Percentiles rank a stretch among this genome's conserved stretches.
Conservation (phyloP, 2,329 filamentous ascomycete genomes). For the Fusarium sp. region DNA sequence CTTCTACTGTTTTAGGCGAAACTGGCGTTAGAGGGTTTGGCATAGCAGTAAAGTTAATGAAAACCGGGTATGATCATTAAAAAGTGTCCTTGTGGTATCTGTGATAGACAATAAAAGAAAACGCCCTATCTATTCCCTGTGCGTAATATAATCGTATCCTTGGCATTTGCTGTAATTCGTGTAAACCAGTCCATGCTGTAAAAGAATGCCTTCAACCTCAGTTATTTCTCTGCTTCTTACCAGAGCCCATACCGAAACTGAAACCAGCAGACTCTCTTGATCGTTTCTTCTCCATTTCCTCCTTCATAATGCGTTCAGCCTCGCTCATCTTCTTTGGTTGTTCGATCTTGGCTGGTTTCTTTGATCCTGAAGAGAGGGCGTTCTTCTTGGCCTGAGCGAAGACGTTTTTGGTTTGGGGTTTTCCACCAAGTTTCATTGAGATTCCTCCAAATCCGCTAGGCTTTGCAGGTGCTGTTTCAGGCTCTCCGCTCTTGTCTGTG, state of each 20-base stretch:
- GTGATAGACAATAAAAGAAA: slow-evolving; percentile 40
- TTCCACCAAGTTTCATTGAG: slow-evolving; percentile 74
- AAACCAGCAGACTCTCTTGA: slow-evolving; percentile 62
- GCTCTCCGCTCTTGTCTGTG: slow-evolving; percentile 18
- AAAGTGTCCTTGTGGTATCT: slow-evolving; percentile 49
- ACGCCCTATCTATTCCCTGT: slow-evolving; percentile 30
- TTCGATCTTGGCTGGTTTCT: slow-evolving; percentile 70
- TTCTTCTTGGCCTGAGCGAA: slow-evolving; percentile 78
- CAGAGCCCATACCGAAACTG: slow-evolving; percentile 59
- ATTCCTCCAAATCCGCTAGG: slow-evolving; percentile 56
- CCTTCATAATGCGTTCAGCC: slow-evolving; percentile 89
- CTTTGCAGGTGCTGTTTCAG: slow-evolving; percentile 47
- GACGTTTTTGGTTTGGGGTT: slow-evolving; percentile 80
- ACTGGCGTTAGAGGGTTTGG: slow-evolving; percentile 49
- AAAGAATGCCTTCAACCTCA: slow-evolving; percentile 15
- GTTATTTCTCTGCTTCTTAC: slow-evolving; percentile 64
- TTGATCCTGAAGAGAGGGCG: slow-evolving; percentile 68
- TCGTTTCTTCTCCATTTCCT: slow-evolving; percentile 80
- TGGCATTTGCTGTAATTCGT: neutral
- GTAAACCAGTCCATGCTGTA: neutral
- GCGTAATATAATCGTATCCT: neutral
- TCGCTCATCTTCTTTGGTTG: slow-evolving; percentile 88
- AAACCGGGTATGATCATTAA: slow-evolving; percentile 27
- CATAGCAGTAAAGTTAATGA: slow-evolving; percentile 23
- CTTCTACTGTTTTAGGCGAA: slow-evolving; percentile 47